A percentile compares a stretch with the other conserved stretches of the same genome.
Conservation (phyloP, 495 filamentous ascomycete species). For the Neurospora sp. region DNA sequence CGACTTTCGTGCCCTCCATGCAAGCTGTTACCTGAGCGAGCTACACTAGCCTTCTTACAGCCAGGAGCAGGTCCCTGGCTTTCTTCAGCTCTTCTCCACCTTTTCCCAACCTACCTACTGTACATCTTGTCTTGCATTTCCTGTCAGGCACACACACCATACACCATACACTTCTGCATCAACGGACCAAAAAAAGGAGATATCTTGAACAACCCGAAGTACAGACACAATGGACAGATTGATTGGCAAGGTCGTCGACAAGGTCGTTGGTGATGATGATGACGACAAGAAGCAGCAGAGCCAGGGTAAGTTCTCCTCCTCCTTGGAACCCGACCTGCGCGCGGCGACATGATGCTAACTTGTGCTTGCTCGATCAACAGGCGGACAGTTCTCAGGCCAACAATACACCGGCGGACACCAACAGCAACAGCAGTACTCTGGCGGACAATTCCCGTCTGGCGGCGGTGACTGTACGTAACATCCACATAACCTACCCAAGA, state of each 20-base stretch:
- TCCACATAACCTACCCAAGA: no score
- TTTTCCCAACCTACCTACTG: neutral
- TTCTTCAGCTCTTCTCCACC: neutral
- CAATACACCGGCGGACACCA: neutral
- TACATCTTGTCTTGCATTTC: neutral
- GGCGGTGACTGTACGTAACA: constrained; percentile 1
- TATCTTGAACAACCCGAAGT: no score
- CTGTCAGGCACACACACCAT: neutral
- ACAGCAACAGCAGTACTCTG: neutral
- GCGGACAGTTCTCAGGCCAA: neutral
- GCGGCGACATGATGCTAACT: neutral
- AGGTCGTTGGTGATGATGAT: neutral
- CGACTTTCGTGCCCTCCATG: neutral
- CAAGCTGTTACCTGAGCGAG: neutral
- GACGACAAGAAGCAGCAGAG: constrained; percentile 5
- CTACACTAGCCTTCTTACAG: neutral
- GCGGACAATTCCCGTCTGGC: neutral
- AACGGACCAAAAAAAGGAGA: neutral
- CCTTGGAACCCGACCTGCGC: neutral
- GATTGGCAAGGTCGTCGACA: constrained; percentile 5
- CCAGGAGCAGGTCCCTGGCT: neutral
- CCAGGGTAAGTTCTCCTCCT: neutral
- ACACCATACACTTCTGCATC: neutral
- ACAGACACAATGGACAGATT: constrained; percentile 7
- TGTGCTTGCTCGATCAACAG: neutral